These are phyloP conservation scores for Pseudopyrenochaeta lycopersici DNA, from an alignment of 2,329 filamentous ascomycete species.

Conservation along the genomic window DNA sequence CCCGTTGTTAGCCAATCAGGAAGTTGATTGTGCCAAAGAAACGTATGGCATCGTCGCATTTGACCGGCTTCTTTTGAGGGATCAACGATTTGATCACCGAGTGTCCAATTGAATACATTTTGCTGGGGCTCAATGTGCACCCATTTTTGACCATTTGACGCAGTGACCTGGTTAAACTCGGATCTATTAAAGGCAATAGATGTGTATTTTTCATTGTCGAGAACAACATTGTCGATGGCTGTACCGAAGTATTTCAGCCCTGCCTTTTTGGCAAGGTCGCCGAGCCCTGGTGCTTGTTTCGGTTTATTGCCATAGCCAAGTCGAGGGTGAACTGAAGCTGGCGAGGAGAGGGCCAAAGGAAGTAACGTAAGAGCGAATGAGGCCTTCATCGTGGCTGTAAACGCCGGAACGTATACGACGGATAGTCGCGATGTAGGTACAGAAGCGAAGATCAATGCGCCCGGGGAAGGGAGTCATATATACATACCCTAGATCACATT, in stretches of 20 bases:
- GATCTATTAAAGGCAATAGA: conserved; percentile 62
- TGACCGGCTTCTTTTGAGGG: conserved; percentile 53
- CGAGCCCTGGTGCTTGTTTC: conserved; percentile 49
- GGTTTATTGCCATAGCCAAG: conserved; percentile 1
- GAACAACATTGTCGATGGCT: conserved; percentile 63
- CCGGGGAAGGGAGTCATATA: not conserved
- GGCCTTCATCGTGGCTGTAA: conserved; percentile 36
- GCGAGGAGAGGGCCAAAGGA: conserved; percentile 28
- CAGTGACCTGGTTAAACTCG: conserved; percentile 72
- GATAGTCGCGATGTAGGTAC: not conserved
- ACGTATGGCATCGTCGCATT: conserved; percentile 70
- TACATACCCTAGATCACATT: not conserved
- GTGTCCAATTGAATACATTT: conserved; percentile 66
- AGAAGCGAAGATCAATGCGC: not conserved
- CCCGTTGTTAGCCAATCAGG: conserved; percentile 61
- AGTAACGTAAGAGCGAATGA: conserved; percentile 22
- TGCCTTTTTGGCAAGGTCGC: conserved; percentile 64
- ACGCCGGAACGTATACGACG: not conserved
- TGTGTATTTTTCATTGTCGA: conserved; percentile 63
- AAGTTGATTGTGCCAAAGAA: conserved; percentile 64
- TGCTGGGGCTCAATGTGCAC: conserved; percentile 67
- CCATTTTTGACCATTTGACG: conserved; percentile 73
- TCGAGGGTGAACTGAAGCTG: conserved; percentile 9
- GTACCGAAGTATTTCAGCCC: conserved; percentile 66
- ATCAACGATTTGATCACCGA: conserved; percentile 61